Evolutionary conservation across 2,329 filamentous ascomycete species (phyloP).

Genomic region (Fusarium sp.): DNA sequence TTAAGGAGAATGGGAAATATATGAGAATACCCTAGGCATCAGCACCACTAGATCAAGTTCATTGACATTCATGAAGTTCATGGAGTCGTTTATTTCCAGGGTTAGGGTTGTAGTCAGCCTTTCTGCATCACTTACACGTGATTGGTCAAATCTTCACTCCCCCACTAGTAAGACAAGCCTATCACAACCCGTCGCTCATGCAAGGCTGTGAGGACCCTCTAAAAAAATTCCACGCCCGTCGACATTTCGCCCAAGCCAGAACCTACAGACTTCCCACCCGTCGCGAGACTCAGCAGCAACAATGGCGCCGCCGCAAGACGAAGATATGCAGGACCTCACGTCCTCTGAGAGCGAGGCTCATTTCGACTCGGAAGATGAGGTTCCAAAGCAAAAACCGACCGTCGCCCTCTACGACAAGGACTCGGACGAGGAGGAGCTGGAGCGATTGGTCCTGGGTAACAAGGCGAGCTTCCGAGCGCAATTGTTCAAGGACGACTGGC

Average conservation of each 20-base stretch:
- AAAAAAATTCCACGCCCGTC: conserved; percentile 47
- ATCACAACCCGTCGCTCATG: conserved; percentile 25
- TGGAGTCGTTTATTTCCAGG: conserved; percentile 7
- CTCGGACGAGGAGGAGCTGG: conserved; percentile 85
- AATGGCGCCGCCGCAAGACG: conserved; percentile 49
- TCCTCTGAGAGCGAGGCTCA: conserved; percentile 48
- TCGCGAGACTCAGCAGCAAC: conserved; percentile 24
- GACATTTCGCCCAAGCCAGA: conserved; percentile 36
- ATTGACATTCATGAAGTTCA: neutral
- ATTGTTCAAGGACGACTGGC: conserved; percentile 69
- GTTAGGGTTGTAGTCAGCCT: conserved; percentile 41
- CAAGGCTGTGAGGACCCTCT: conserved; percentile 47
- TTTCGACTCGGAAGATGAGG: conserved; percentile 43
- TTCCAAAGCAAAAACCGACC: conserved; percentile 45
- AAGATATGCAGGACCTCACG: conserved; percentile 43
- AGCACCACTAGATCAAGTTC: neutral
- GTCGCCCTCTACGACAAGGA: conserved; percentile 72
- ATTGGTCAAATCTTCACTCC: conserved; percentile 32
- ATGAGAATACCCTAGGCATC: conserved; percentile 6
- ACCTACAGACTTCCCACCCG: conserved; percentile 23
- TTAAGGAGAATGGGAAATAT: neutral
- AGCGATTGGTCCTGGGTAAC: conserved; percentile 90
- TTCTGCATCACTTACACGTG: neutral
- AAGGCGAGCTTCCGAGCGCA: conserved; percentile 82
- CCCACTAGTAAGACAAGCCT: conserved; percentile 20